Base-by-base conservation (phyloP, 1,284 basidiomycete genomes). In the Neonothopanus nambi region DNA sequence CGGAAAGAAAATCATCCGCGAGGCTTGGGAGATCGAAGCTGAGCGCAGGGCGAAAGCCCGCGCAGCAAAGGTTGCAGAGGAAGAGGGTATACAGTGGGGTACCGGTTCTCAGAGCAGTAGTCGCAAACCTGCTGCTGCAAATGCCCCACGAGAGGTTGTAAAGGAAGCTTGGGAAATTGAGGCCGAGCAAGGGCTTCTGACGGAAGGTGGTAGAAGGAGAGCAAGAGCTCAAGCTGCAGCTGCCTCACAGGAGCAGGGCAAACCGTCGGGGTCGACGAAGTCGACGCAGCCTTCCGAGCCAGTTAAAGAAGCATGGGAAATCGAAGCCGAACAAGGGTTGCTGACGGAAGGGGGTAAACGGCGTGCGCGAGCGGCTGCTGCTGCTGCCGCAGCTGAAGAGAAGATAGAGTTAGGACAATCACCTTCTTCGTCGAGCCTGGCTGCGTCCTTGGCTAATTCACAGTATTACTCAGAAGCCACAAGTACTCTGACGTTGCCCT, bases 1-100 rank as follows among this genome's bases (percentile, higher is more conserved):
- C 2, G 89, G 88, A 8, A 89, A 87, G 69, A 78, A 75, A 59
- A 70, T 89, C 18, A 61, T 87, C 49, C 83, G 81, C 61, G 89
- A 91, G 66, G 67, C 79, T 28, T 91, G 89, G 89, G 89, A 91
- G 65, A 62, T 91, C 17, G 87, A 88, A 63, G 72, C 82, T 9
- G 89, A 91, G 59, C 72, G 74, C 39, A 75, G 78, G 51, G 64
- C 72, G 15, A 79, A 76, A 56, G 64, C 64, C 11, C 69, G 69
- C 45, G 63, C 55, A 38, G 67, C 59, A 33, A 70, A 66, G 45
- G 67, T 65, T 37, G 54, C 63, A 21, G 40, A 45, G 30, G 52
- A 43, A 46, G 54, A 52, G 3, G 56, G 51, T 9, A 50, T 51
- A 15, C 26, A 52, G 23, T 50, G 45, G 37, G 42, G 47, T n/a